phyloP scores from a whole-genome alignment of 768 basidiomycete genomes.

The Agrocybe chaxingu region DNA sequence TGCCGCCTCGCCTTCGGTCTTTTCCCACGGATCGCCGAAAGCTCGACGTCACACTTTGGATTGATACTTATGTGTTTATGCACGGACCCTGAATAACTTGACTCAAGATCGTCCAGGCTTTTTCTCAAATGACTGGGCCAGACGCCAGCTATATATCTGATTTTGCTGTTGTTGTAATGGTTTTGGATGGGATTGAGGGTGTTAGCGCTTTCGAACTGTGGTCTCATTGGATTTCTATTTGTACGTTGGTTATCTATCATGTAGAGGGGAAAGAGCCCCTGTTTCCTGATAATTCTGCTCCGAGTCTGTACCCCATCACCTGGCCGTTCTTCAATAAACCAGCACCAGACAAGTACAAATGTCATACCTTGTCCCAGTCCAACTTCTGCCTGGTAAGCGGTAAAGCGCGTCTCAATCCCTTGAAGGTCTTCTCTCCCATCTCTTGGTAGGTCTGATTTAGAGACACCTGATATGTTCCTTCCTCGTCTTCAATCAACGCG shows the following conservation, averaged over 20 bases:
- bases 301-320: conserved; percentile 66
- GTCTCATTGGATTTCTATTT: neutral
- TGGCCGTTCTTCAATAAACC: conserved; percentile 14
- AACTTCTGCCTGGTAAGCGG: conserved; percentile 92
- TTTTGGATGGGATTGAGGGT: too few species aligned
- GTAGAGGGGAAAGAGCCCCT: conserved; percentile 49
- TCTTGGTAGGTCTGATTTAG: conserved; percentile 82
- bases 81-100: conserved; percentile 32
- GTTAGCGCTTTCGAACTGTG: neutral
- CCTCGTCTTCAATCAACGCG: conserved; percentile 78
- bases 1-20: too few species aligned
- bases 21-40: too few species aligned
- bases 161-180: neutral
- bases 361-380: conserved; percentile 88
- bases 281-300: conserved; percentile 69
- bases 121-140: too few species aligned
- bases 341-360: neutral
- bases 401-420: conserved; percentile 82
- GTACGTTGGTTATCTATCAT: neutral
- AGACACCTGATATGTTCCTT: conserved; percentile 73
- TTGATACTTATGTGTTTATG: conserved; percentile 18
- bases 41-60: too few species aligned
- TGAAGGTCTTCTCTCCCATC: conserved; percentile 93
- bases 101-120: too few species aligned
- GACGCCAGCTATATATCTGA: neutral